Conservation (phyloP, 805 yeast species). For the Starmera amethionina region DNA sequence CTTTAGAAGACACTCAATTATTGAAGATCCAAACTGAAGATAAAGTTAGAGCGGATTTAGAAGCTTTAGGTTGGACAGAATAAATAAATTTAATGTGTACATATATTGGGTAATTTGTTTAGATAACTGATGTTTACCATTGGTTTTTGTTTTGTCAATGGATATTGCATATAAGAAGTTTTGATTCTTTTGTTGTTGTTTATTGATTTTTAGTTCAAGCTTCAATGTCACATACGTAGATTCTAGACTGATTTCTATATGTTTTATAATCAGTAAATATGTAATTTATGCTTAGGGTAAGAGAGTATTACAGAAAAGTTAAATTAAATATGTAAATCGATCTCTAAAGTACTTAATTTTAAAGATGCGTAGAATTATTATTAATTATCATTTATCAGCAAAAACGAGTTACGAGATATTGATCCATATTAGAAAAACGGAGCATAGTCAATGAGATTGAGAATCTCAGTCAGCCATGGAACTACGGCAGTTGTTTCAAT, state of each 20-base stretch:
- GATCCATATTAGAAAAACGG: too few relatives aligned
- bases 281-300: too few relatives aligned
- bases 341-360: too few relatives aligned
- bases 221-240: too few relatives aligned
- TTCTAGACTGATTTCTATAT: too few relatives aligned
- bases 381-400: background rate
- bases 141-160: background rate
- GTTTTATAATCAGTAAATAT: too few relatives aligned
- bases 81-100: background rate
- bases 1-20: conserved; percentile 86
- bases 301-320: too few relatives aligned
- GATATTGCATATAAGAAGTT: too few relatives aligned
- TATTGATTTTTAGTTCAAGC: too few relatives aligned
- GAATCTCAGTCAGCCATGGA: conserved; percentile 18
- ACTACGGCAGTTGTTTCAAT: conserved; percentile 25
- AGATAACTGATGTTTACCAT: background rate
- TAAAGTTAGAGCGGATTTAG: conserved; percentile 66
- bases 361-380: too few relatives aligned
- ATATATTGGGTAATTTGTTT: background rate
- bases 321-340: too few relatives aligned
- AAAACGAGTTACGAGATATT: background rate
- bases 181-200: too few relatives aligned
- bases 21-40: conserved; percentile 83
- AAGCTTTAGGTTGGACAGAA: conserved; percentile 63
- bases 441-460: conserved; percentile 25